Conservation (phyloP, 139 green algal genomes). For the Chlorella vulgaris region DNA sequence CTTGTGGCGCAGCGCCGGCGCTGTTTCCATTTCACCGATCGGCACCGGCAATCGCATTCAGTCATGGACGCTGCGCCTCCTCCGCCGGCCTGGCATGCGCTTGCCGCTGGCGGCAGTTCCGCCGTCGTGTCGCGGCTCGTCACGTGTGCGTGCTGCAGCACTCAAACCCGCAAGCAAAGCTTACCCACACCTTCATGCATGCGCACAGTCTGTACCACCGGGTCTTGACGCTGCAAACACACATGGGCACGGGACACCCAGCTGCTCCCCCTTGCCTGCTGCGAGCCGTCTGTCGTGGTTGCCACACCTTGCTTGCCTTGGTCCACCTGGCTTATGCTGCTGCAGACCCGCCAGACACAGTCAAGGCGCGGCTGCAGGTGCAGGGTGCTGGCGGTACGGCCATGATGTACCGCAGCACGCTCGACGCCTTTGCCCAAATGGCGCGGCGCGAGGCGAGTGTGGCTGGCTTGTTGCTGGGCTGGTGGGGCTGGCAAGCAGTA, state of each 20-base stretch:
- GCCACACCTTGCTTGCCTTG: no score
- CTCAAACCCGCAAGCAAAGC: no score
- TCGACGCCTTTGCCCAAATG: constrained; percentile 25
- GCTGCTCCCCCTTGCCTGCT: no score
- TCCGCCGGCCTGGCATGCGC: constrained; percentile 45
- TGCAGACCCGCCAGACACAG: constrained; percentile 73
- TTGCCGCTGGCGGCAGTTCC: constrained; percentile 49
- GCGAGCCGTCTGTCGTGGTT: no score
- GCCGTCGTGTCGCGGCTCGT: constrained; percentile 49
- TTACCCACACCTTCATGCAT: no score
- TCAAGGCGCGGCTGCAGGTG: constrained; percentile 78
- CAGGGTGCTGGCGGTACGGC: constrained; percentile 37
- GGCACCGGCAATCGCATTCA: not conserved
- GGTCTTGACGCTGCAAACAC: not conserved
- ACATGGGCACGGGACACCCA: no score
- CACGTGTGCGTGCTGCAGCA: constrained; percentile 44
- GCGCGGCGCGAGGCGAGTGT: not conserved
- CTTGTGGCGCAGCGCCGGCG: no score
- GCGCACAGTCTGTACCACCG: no score
- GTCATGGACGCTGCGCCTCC: not conserved
- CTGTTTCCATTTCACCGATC: no score
- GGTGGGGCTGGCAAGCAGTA: not conserved
- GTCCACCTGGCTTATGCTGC: no score
- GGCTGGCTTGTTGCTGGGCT: not conserved
- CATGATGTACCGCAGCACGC: constrained; percentile 8